Evolutionary conservation across 2,329 filamentous ascomycete species (phyloP), one percentile per base, ranked within the genome.

Genomic region (Neoascochyta sp.): DNA sequence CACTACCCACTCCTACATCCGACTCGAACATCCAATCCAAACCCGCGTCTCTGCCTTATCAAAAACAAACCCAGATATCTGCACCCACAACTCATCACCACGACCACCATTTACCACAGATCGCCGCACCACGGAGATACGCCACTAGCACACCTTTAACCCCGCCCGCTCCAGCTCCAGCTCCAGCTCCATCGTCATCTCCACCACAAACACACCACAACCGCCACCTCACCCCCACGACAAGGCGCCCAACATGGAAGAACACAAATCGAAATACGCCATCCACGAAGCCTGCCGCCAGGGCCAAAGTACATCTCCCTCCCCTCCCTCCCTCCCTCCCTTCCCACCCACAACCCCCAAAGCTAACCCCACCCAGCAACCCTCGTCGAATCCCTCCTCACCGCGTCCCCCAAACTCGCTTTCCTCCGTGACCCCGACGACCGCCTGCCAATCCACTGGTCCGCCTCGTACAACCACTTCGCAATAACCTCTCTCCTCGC

Each of bases 361-460:
- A 34, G 81, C 83, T 20, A 83, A 92, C 28, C 16, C 22, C 14
- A 13, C 30, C 24, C 50, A 93, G 86, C 75, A 16, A 66, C 74
- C 34, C 66, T 78, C 15, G 84, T 85, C 19, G 86, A 94, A 65
- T 84, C 83, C 7, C 73, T 90, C 11, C 68, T 90, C 23, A 78
- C 78, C 56, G 81, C 81, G 46, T 88, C 94, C 54, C 81, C 85
- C 3, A 89, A 85, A 52, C 76, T 93, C 21, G 81, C 86, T 15
- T 72, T 68, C 35, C 78, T 80, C 52, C 71, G 69, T 53, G 92
- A 98, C 54, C 82, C 86, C 27, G 92, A 98, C 61, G 86, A 87
- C 10, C 85, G 92, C 24, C 76, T 95, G 20, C 82, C 92, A 3
- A 80, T 96, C 34, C 92, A 98, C 70, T 98, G 92, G 92, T 90